These are phyloP conservation scores for Calonectria fujianensis DNA, from an alignment of 2,329 filamentous ascomycete species.

Conservation along the genomic window DNA sequence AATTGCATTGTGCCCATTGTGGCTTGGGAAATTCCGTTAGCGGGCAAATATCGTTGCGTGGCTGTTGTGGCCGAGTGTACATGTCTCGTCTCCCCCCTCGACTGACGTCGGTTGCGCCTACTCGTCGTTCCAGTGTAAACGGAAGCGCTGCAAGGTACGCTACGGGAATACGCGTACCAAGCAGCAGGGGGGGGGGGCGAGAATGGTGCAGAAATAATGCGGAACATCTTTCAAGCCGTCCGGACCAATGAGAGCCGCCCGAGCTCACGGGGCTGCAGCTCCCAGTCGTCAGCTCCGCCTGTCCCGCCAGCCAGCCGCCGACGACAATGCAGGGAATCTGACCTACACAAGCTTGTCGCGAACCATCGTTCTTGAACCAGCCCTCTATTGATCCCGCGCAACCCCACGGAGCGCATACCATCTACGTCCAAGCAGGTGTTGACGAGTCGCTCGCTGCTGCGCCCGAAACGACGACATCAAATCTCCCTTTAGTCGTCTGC, in stretches of 20 bases:
- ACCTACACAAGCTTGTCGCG: slow-evolving; percentile 12
- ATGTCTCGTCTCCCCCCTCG: slow-evolving; percentile 13
- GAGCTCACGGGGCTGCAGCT: slow-evolving; percentile 2
- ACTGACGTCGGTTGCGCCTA: slow-evolving; percentile 19
- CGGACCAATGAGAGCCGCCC: background rate
- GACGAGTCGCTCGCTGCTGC: slow-evolving; percentile 5
- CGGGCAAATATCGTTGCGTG: slow-evolving; percentile 5
- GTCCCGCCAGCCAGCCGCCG: slow-evolving; percentile 17
- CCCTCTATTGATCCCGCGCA: background rate
- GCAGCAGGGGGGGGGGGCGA: background rate
- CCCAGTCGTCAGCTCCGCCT: slow-evolving; percentile 11
- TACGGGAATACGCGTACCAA: slow-evolving; percentile 21
- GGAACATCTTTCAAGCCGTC: slow-evolving; percentile 17
- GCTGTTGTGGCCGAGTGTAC: background rate
- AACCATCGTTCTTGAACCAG: background rate
- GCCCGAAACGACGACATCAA: background rate
- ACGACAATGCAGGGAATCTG: slow-evolving; percentile 13
- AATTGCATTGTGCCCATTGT: background rate
- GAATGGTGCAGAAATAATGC: background rate
- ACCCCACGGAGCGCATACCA: background rate
- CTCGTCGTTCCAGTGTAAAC: slow-evolving; percentile 11
- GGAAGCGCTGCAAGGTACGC: background rate
- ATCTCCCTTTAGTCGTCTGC: background rate
- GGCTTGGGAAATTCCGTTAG: background rate
- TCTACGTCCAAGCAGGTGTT: background rate